Conservation (phyloP, 1,139 yeast genomes). For the Yamadazyma mexicana region DNA sequence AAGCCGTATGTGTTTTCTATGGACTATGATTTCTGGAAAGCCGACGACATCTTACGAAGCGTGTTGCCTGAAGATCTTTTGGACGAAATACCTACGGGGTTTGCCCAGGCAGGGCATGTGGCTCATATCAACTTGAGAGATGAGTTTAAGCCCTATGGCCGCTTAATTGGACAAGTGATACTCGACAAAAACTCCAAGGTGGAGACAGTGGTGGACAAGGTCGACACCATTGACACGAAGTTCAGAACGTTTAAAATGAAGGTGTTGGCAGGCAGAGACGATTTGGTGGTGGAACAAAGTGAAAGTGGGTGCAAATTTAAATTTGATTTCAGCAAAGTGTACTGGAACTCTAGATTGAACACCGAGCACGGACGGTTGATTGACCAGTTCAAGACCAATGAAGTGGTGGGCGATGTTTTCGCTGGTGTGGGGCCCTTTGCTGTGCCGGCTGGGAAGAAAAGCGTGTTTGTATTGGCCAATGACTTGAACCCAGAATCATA, state of each 20-base stretch:
- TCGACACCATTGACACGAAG: conserved; percentile 81
- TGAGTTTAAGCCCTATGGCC: conserved; percentile 81
- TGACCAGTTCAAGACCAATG: conserved; percentile 55
- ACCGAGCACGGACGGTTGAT: conserved; percentile 91
- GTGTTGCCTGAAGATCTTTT: conserved; percentile 71
- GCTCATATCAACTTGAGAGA: conserved; percentile 89
- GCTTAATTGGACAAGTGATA: conserved; percentile 84
- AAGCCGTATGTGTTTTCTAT: conserved; percentile 57
- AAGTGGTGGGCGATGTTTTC: conserved; percentile 90
- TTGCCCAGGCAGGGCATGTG: conserved; percentile 92
- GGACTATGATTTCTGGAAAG: conserved; percentile 79
- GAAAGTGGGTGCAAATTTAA: conserved; percentile 85
- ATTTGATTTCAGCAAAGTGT: conserved; percentile 90
- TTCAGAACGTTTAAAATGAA: conserved; percentile 95
- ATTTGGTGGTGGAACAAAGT: conserved; percentile 78
- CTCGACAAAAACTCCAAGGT: conserved; percentile 81
- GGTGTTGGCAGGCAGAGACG: conserved; percentile 78
- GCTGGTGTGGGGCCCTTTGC: conserved; percentile 99
- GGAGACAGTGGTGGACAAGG: conserved; percentile 91
- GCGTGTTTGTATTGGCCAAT: conserved; percentile 80
- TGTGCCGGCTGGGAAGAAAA: conserved; percentile 89
- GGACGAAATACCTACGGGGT: conserved; percentile 84
- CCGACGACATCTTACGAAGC: conserved; percentile 79
- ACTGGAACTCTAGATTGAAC: conserved; percentile 95
- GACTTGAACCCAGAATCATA: conserved; percentile 90